These are phyloP conservation scores for Corylus americana DNA, from an alignment of 306 rosid genomes.

Conservation along the genomic window DNA sequence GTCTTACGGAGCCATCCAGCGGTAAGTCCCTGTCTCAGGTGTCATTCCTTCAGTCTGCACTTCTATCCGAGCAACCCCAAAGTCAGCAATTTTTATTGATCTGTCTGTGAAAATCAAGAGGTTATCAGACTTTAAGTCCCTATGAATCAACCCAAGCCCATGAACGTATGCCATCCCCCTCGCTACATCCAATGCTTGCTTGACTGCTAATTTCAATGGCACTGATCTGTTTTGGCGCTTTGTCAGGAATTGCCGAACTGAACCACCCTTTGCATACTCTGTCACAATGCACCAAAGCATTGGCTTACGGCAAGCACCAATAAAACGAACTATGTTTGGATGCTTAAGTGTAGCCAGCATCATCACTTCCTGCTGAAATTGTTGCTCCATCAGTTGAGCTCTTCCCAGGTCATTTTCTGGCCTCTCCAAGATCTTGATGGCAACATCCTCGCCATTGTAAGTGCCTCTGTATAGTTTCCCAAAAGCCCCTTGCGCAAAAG, in stretches of 20 bases:
- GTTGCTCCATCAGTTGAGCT: slow-evolving; percentile 95
- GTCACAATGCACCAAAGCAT: slow-evolving; percentile 16
- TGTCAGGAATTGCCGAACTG: slow-evolving; percentile 56
- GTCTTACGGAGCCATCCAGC: slow-evolving; percentile 99
- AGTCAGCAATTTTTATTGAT: slow-evolving; percentile 25
- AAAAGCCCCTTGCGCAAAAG: slow-evolving; percentile 20
- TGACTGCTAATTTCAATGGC: slow-evolving; percentile 16
- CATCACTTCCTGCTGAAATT: slow-evolving; percentile 96
- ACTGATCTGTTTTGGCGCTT: slow-evolving; percentile 4
- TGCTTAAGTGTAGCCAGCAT: slow-evolving; percentile 95
- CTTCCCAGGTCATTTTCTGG: slow-evolving; percentile 84
- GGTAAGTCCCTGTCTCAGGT: slow-evolving; percentile 96
- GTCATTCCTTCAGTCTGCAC: slow-evolving; percentile 99
- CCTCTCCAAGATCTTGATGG: slow-evolving; percentile 59
- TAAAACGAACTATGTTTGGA: slow-evolving; percentile 75
- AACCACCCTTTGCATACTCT: slow-evolving; percentile 57
- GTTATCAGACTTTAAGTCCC: slow-evolving; percentile 9
- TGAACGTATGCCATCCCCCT: slow-evolving; percentile 23
- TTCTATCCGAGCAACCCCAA: slow-evolving; percentile 73
- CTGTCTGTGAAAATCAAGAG: slow-evolving; percentile 4
- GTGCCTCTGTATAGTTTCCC: slow-evolving; percentile 15
- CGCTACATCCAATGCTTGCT: slow-evolving; percentile 18
- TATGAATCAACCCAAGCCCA: slow-evolving; percentile 27
- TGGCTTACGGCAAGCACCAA: slow-evolving; percentile 7
- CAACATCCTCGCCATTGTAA: not conserved